Conservation (phyloP, 2,329 filamentous ascomycete genomes). For the Diplodia scrobiculata region DNA sequence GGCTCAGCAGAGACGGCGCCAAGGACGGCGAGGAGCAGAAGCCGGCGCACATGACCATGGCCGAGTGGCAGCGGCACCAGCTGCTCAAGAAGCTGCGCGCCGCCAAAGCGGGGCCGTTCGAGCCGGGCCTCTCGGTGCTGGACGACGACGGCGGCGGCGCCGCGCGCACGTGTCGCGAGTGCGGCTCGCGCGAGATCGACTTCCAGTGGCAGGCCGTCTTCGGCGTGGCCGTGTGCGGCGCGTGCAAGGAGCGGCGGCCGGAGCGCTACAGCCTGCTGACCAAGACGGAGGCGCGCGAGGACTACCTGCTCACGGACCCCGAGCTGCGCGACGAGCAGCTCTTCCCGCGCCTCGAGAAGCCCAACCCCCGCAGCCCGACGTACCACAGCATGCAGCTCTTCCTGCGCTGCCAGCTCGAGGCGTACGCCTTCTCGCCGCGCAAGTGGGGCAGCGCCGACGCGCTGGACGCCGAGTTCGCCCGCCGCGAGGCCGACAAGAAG, state of each 20-base stretch:
- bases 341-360: slow-evolving; percentile 81
- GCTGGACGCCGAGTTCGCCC: slow-evolving; percentile 84
- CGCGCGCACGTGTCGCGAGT: slow-evolving; percentile 69
- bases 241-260: slow-evolving; percentile 84
- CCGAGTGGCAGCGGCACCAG: slow-evolving; percentile 87
- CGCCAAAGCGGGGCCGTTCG: slow-evolving; percentile 78
- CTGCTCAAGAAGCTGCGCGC: slow-evolving; percentile 71
- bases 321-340: slow-evolving; percentile 88
- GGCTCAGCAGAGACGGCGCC: slow-evolving; percentile 36
- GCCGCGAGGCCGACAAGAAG: slow-evolving; percentile 77
- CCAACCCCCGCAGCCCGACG: slow-evolving; percentile 92
- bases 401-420: slow-evolving; percentile 88
- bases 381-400: slow-evolving; percentile 99
- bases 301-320: slow-evolving; percentile 91
- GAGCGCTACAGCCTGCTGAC: slow-evolving; percentile 95
- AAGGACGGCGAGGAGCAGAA: slow-evolving; percentile 61
- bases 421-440: slow-evolving; percentile 76
- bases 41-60: slow-evolving; percentile 83
- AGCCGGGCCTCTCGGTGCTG: slow-evolving; percentile 81
- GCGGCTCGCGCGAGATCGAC: slow-evolving; percentile 81
- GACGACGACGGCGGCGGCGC: slow-evolving; percentile 42
- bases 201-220: slow-evolving; percentile 93
- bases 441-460: slow-evolving; percentile 91
- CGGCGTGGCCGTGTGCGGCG: slow-evolving; percentile 70
- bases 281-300: slow-evolving; percentile 93